phyloP scores from a whole-genome alignment of 495 filamentous ascomycete species.

The Penicillium antarcticum region DNA sequence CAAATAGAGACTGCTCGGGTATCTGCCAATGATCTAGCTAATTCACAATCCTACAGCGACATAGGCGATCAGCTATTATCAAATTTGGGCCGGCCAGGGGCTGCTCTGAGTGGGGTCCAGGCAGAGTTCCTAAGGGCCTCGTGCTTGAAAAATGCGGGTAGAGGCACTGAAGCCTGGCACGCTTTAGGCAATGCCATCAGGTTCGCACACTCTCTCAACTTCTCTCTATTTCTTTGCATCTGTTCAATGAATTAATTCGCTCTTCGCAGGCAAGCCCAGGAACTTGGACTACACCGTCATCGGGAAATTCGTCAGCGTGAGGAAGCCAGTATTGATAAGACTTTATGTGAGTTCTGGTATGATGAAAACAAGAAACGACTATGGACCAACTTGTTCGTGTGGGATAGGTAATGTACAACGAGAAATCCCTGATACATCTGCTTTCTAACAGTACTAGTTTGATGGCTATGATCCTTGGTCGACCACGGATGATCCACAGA shows the following conservation, averaged over 20 bases:
- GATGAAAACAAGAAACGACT: conserved; percentile 5
- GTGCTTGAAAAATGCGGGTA: conserved; percentile 11
- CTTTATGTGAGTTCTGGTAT: conserved; percentile 10
- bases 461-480: conserved; percentile 16
- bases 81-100: background rate
- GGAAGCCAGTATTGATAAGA: background rate
- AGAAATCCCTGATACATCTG: background rate
- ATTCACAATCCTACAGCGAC: no score
- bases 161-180: conserved; percentile 5
- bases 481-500: background rate
- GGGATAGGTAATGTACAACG: conserved; percentile 7
- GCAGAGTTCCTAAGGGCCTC: conserved; percentile 3
- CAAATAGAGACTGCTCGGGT: no score
- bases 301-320: background rate
- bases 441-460: conserved; percentile 7
- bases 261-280: no score
- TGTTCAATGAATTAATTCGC: no score
- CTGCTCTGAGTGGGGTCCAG: conserved; percentile 1
- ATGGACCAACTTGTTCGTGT: conserved; percentile 11
- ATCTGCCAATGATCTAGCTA: no score
- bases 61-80: no score
- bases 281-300: no score
- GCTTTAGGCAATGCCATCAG: conserved; percentile 9
- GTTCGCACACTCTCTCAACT: background rate
- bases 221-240: no score